A percentile compares a stretch with the other conserved stretches of the same genome.
Evolutionary conservation across 495 filamentous ascomycete genomes (phyloP).

Genomic region (Penicillium simplicissimum): DNA sequence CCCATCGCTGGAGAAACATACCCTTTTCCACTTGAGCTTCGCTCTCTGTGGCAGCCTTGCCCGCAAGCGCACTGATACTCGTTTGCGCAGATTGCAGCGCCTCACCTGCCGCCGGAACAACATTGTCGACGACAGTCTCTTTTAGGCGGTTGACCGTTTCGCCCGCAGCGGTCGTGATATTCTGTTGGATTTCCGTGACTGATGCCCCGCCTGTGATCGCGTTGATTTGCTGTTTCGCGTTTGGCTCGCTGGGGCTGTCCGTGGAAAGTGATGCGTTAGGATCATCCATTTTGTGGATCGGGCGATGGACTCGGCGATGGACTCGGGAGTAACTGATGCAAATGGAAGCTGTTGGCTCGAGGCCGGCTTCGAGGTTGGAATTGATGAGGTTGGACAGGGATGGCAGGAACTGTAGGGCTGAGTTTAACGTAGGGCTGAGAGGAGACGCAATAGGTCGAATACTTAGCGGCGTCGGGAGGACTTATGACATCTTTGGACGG

Average conservation of each 20-base stretch:
- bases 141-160: constrained; percentile 8
- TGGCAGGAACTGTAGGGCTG: constrained; percentile 12
- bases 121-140: constrained; percentile 10
- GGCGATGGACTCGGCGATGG: too few relatives aligned
- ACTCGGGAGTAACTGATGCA: neutral
- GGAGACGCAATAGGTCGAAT: neutral
- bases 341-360: neutral
- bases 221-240: constrained; percentile 11
- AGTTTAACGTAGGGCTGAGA: constrained; percentile 26
- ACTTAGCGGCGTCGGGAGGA: neutral
- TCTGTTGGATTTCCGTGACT: constrained; percentile 8
- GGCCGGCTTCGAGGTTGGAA: neutral
- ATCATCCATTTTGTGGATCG: neutral
- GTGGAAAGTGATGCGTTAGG: neutral
- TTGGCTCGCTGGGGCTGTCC: neutral
- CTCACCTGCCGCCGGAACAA: constrained; percentile 6
- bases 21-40: neutral
- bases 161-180: constrained; percentile 3
- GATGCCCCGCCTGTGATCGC: constrained; percentile 2
- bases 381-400: neutral
- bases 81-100: constrained; percentile 9
- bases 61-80: neutral
- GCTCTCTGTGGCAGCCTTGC: neutral
- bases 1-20: neutral
- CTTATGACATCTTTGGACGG: constrained; percentile 15